A percentile compares a stretch with the other conserved stretches of the same genome.
Conservation (phyloP, 2,329 filamentous ascomycete species). For the Claviceps cyperi region DNA sequence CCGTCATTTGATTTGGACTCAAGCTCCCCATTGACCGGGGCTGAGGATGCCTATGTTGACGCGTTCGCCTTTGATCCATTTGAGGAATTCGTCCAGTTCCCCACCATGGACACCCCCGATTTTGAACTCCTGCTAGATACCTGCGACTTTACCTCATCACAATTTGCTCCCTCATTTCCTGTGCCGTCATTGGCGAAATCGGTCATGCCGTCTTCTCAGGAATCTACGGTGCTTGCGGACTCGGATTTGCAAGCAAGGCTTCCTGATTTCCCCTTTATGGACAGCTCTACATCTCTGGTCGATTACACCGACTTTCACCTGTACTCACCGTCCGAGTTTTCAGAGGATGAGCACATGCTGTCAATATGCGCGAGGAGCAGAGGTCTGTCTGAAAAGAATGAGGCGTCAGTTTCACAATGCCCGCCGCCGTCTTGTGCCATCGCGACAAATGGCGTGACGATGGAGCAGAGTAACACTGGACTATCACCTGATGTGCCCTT, state of each 20-base stretch:
- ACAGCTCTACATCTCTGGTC: constrained; percentile 6
- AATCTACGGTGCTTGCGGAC: background rate
- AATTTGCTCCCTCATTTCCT: constrained; percentile 13
- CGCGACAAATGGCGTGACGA: background rate
- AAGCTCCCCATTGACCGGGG: constrained; percentile 10
- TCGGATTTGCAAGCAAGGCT: constrained; percentile 2
- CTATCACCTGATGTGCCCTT: background rate
- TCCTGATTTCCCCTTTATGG: constrained; percentile 25
- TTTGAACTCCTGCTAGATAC: constrained; percentile 33
- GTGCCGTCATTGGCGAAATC: constrained; percentile 14
- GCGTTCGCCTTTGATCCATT: constrained; percentile 19
- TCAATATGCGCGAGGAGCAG: constrained; percentile 11
- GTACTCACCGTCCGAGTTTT: constrained; percentile 35
- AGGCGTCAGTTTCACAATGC: constrained; percentile 3
- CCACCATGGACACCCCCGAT: constrained; percentile 20
- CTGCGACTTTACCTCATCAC: constrained; percentile 27
- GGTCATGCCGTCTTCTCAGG: constrained; percentile 12
- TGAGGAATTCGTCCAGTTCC: constrained; percentile 33
- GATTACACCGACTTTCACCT: constrained; percentile 42
- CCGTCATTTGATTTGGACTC: constrained; percentile 9
- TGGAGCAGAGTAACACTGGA: background rate
- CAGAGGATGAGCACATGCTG: constrained; percentile 33
- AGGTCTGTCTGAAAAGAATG: constrained; percentile 4
- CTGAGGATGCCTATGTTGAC: constrained; percentile 10
- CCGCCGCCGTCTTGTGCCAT: background rate